A percentile compares a stretch with the other conserved stretches of the same genome.
Evolutionary conservation across 2,329 filamentous ascomycete species (phyloP).

Genomic region (Diaporthe nobilis): DNA sequence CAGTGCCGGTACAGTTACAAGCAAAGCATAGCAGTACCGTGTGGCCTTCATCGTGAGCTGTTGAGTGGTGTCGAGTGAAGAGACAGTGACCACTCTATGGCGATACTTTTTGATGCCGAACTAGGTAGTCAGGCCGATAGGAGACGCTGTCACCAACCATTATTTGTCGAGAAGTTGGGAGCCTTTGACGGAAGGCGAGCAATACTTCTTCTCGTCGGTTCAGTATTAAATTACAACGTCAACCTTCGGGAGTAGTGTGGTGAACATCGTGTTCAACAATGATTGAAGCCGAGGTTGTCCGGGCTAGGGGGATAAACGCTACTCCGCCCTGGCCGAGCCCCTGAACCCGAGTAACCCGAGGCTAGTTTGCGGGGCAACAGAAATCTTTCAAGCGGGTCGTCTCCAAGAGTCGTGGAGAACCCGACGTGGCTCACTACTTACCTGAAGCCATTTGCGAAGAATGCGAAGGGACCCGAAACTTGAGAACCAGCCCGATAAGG

Average conservation of each 20-base stretch:
- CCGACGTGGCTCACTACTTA: background rate
- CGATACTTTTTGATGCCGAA: background rate
- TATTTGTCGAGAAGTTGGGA: too few species aligned
- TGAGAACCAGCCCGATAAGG: background rate
- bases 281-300: too few species aligned
- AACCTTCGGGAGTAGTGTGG: too few species aligned
- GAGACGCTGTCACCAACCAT: too few species aligned
- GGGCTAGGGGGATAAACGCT: too few species aligned
- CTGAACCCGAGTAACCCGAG: too few species aligned
- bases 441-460: background rate
- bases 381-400: background rate
- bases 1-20: background rate
- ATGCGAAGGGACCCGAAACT: background rate
- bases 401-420: background rate
- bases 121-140: too few species aligned
- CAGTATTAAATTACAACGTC: too few species aligned
- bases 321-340: too few species aligned
- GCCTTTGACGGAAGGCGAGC: too few species aligned
- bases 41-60: background rate
- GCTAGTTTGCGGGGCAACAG: background rate
- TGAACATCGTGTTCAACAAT: too few species aligned
- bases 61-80: background rate
- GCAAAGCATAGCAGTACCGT: background rate
- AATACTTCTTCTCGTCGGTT: too few species aligned
- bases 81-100: background rate